Base-by-base conservation (phyloP, 148 eudicot species). In the Amaranthus cruentus region DNA sequence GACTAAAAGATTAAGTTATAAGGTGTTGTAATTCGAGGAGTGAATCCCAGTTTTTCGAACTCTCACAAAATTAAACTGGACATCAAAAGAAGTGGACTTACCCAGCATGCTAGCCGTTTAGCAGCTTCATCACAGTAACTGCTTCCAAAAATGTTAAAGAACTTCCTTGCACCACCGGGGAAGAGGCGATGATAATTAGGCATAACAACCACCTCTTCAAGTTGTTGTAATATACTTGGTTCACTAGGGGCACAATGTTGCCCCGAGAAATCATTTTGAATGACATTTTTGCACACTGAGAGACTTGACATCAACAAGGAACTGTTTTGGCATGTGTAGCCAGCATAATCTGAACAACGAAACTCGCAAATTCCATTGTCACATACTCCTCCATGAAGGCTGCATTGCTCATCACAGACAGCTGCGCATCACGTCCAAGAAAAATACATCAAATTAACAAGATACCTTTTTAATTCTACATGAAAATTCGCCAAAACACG, bases 331-430 rank as follows among this genome's bases (percentile, higher is more conserved):
- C 98, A 95, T 4, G 88, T 88, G 84, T 95, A 95, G 78, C 98
- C 98, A 58, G 98, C 97, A 74, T 95, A 95, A 75, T 95, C 98
- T 6, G 98, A 95, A 83, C 98, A 95, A 47, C 98, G 96, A 59
- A 95, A 95, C 81, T 95, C 98, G 80, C 98, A 95, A 43, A 90
- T 80, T 12, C 98, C 96, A 57, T 95, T 88, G 78, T 95, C 97
- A 74, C 98, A 95, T 12, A 95, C 98, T 68, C 98, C 98, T 68
- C 98, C 98, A 78, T 95, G 98, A 68, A 95, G 96, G 75, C 98
- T 95, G 80, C 98, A 95, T 86, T 91, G 98, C 80, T 95, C 97
- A 66, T 95, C 96, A 79, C 98, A 95, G 15, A 88, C 87, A 82
- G 91, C 98, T 95, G 93, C 76, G 84, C 48, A 77, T 74, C 62